A percentile compares a stretch with the other conserved stretches of the same genome.
phyloP scores from a whole-genome alignment of 768 basidiomycete species.

The Lactarius quietus region DNA sequence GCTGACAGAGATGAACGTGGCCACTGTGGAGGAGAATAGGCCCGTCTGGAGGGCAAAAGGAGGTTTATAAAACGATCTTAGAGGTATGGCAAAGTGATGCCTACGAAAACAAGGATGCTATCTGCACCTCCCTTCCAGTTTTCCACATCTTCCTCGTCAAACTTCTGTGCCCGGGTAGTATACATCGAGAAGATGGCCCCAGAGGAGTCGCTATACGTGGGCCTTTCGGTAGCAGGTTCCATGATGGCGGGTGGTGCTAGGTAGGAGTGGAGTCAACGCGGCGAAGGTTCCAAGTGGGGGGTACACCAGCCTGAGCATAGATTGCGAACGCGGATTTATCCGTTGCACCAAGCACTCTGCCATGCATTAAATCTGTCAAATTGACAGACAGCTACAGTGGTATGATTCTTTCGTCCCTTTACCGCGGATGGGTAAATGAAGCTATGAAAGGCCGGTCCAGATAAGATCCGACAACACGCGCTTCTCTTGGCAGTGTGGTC shows the following conservation, averaged over 20 bases:
- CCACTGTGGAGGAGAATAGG: conserved; percentile 15
- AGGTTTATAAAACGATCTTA: not conserved
- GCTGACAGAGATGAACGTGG: not conserved
- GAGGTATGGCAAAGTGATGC: not conserved
- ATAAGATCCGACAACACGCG: no score
- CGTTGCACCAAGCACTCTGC: no score
- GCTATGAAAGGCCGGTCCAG: no score
- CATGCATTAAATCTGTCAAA: no score
- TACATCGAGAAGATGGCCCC: not conserved
- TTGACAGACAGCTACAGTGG: no score
- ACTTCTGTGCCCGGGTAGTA: not conserved
- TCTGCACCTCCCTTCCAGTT: conserved; percentile 16
- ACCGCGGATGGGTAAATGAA: no score
- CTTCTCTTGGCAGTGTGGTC: no score
- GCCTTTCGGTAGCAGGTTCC: not conserved
- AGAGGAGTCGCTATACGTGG: not conserved
- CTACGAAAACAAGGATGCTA: conserved; percentile 11
- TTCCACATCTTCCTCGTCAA: not conserved
- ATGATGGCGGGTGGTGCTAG: not conserved
- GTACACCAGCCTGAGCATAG: no score
- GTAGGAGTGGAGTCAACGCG: no score
- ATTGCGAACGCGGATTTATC: no score
- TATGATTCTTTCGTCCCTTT: no score
- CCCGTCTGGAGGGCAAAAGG: not conserved
- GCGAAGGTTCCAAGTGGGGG: no score